These are phyloP conservation scores for Apiospora sp. DNA, from an alignment of 2,329 filamentous ascomycete genomes.

Conservation along the genomic window DNA sequence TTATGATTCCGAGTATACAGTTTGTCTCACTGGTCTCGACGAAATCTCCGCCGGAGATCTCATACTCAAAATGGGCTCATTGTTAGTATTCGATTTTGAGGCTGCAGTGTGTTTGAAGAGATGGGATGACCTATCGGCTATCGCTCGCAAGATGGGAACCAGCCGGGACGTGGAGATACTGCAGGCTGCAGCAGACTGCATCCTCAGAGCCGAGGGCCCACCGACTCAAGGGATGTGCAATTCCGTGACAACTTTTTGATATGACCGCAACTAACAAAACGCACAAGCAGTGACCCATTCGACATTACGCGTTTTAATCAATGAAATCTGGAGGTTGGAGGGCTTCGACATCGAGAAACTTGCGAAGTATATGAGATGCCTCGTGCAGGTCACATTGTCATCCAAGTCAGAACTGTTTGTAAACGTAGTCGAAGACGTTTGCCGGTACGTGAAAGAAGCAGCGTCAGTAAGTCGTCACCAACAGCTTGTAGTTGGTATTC, in stretches of 20 bases:
- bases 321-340: constrained; percentile 68
- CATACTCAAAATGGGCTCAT: constrained; percentile 66
- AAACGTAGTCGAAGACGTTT: constrained; percentile 70
- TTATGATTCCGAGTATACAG: constrained; percentile 60
- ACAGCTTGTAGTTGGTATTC: not conserved
- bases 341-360: constrained; percentile 66
- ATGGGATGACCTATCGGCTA: constrained; percentile 70
- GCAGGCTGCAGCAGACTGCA: constrained; percentile 71
- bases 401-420: constrained; percentile 64
- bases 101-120: constrained; percentile 70
- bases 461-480: constrained; percentile 49
- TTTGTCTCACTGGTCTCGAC: constrained; percentile 48
- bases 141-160: constrained; percentile 61
- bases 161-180: constrained; percentile 57
- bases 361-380: constrained; percentile 79
- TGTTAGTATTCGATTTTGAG: constrained; percentile 84
- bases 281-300: constrained; percentile 54
- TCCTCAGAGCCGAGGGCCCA: constrained; percentile 60
- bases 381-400: constrained; percentile 73
- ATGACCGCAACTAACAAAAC: not conserved
- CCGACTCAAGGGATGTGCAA: constrained; percentile 56
- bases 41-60: constrained; percentile 60
- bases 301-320: constrained; percentile 72
- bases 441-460: constrained; percentile 59
- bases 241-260: not conserved